Evolutionary conservation across 805 yeast species (phyloP).

Genomic region (Blastobotrys muscicola): DNA sequence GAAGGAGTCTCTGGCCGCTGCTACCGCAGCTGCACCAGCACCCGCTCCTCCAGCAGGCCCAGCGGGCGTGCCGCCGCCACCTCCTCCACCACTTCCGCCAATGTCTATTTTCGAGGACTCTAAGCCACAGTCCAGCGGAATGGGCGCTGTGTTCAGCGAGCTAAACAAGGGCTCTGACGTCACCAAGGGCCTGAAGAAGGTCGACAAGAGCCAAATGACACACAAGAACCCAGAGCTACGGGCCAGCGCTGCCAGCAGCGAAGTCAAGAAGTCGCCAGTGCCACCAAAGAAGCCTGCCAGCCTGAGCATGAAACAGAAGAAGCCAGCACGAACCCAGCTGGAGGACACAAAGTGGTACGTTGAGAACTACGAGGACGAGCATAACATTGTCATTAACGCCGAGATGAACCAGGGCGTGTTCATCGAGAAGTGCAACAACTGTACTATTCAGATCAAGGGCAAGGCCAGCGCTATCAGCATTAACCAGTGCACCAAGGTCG

Average conservation of each 20-base stretch:
- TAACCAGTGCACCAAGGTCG: conserved; percentile 61
- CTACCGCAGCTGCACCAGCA: conserved; percentile 19
- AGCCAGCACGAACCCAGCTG: conserved; percentile 57
- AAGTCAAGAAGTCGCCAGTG: conserved; percentile 46
- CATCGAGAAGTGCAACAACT: conserved; percentile 68
- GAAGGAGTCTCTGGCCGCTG: conserved; percentile 35
- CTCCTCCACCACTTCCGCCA: conserved; percentile 86
- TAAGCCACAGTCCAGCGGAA: conserved; percentile 37
- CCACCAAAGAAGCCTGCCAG: conserved; percentile 78
- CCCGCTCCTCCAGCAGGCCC: conserved; percentile 30
- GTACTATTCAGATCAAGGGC: conserved; percentile 76
- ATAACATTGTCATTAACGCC: conserved; percentile 64
- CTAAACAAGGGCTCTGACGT: conserved; percentile 76
- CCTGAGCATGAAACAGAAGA: conserved; percentile 35
- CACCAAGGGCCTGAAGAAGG: conserved; percentile 81
- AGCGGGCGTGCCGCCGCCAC: conserved; percentile 66
- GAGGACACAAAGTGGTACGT: conserved; percentile 84
- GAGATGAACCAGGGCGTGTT: conserved; percentile 82
- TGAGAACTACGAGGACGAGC: conserved; percentile 60
- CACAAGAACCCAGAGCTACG: conserved; percentile 85
- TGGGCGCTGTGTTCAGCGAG: conserved; percentile 87
- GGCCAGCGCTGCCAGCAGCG: conserved; percentile 35
- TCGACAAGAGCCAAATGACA: conserved; percentile 87
- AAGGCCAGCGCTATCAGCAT: conserved; percentile 84
- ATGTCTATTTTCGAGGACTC: conserved; percentile 45